phyloP scores from a whole-genome alignment of 306 rosid species.

The Rubus idaeus region DNA sequence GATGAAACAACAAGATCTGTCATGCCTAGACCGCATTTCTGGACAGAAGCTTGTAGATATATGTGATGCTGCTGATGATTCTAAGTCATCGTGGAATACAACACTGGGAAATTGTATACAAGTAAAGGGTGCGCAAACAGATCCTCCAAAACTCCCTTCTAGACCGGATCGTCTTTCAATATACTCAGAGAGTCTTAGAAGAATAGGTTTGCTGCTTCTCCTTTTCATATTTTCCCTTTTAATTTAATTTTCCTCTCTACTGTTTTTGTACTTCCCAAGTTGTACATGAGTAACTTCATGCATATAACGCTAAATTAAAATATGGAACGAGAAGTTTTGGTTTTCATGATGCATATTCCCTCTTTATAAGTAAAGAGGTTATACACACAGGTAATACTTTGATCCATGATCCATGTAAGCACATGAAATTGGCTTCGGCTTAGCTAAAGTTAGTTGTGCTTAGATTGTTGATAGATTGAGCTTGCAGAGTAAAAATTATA shows the following conservation, averaged over 20 bases:
- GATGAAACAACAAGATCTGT: slow-evolving; percentile 63
- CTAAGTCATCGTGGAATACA: slow-evolving; percentile 69
- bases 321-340: not conserved
- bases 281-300: not conserved
- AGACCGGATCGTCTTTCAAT: slow-evolving; percentile 64
- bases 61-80: slow-evolving; percentile 67
- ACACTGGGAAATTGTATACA: slow-evolving; percentile 69
- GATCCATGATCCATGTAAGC: not conserved
- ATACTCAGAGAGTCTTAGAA: slow-evolving; percentile 61
- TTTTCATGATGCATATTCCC: not conserved
- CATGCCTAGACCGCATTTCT: slow-evolving; percentile 58
- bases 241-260: not conserved
- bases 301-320: not conserved
- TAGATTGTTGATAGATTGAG: not conserved
- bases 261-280: not conserved
- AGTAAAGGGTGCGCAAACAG: slow-evolving; percentile 36
- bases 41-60: slow-evolving; percentile 50
- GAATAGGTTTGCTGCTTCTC: slow-evolving; percentile 55
- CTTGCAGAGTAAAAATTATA: not conserved
- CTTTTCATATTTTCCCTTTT: slow-evolving; percentile 11
- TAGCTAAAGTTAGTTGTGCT: not conserved
- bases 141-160: slow-evolving; percentile 52
- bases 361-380: not conserved
- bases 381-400: not conserved
- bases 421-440: not conserved